These are phyloP conservation scores for Penicillium maclennaniae DNA, from an alignment of 495 filamentous ascomycete genomes.

Conservation along the genomic window DNA sequence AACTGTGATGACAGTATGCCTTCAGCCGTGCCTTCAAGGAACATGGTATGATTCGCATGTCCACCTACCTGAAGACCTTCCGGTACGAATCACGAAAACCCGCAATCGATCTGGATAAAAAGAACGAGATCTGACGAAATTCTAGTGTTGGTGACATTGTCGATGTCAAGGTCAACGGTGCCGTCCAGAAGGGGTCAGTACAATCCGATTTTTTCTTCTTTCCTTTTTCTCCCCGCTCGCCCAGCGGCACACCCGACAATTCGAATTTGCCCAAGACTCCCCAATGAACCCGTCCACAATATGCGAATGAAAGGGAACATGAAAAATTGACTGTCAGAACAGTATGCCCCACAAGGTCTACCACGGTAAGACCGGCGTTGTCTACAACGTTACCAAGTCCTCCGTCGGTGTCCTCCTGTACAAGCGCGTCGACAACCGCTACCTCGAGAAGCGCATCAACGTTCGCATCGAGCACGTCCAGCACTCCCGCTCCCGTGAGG, in stretches of 20 bases:
- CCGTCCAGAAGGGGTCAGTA: slow-evolving; percentile 94
- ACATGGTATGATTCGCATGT: slow-evolving; percentile 84
- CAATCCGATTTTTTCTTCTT: slow-evolving; percentile 15
- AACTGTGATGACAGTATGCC: slow-evolving; percentile 61
- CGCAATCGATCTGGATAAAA: slow-evolving; percentile 23
- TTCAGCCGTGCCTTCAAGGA: slow-evolving; percentile 91
- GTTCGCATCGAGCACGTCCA: slow-evolving; percentile 96
- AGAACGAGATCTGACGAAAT: slow-evolving; percentile 22
- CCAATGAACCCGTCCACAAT: not conserved
- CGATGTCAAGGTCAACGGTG: slow-evolving; percentile 94
- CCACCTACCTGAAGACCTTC: slow-evolving; percentile 89
- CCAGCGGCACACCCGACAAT: not conserved
- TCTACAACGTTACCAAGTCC: slow-evolving; percentile 97
- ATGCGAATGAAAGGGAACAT: slow-evolving; percentile 4
- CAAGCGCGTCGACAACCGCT: slow-evolving; percentile 96
- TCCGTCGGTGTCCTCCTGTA: slow-evolving; percentile 96
- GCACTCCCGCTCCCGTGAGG: slow-evolving; percentile 88
- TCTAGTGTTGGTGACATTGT: slow-evolving; percentile 90
- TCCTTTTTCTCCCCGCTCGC: no score
- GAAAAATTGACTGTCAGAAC: slow-evolving; percentile 31
- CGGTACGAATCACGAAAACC: slow-evolving; percentile 50
- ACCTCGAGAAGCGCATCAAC: slow-evolving; percentile 99
- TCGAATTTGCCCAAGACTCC: not conserved
- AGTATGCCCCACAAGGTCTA: slow-evolving; percentile 99
- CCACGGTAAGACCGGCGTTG: slow-evolving; percentile 96